A percentile compares a stretch with the other conserved stretches of the same genome.
Conservation (phyloP, 2,329 filamentous ascomycete species). For the Epichloe brachyelytri region DNA sequence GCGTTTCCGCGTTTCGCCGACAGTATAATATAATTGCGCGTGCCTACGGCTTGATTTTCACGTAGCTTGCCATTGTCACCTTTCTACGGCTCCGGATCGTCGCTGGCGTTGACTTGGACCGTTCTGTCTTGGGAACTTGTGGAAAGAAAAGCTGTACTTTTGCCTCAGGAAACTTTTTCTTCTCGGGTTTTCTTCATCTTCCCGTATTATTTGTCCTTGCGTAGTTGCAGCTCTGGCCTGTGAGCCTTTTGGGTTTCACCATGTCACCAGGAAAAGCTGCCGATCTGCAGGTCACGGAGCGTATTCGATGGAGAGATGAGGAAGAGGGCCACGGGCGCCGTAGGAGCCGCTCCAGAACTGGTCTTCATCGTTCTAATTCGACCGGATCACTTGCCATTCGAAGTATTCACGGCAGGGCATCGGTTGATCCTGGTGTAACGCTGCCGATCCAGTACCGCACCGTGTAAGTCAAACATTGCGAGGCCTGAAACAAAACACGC, state of each 20-base stretch:
- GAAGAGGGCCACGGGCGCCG: slow-evolving; percentile 16
- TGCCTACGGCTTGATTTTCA: neutral
- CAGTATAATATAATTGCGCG: slow-evolving; percentile 1
- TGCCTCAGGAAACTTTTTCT: neutral
- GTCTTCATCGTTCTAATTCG: slow-evolving; percentile 15
- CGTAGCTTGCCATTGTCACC: neutral
- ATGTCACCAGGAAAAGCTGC: slow-evolving; percentile 8
- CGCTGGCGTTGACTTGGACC: neutral
- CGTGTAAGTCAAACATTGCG: slow-evolving; percentile 24
- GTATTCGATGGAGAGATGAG: slow-evolving; percentile 25
- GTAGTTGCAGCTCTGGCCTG: neutral
- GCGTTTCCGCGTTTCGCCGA: neutral
- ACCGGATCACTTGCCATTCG: slow-evolving; percentile 28
- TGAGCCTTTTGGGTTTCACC: neutral
- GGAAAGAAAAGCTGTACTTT: neutral
- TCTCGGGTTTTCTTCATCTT: neutral
- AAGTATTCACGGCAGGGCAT: slow-evolving; percentile 20
- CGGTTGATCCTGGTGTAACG: slow-evolving; percentile 14
- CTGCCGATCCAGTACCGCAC: slow-evolving; percentile 44
- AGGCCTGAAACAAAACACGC: neutral
- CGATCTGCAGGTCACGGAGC: slow-evolving; percentile 11
- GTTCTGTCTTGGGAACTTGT: neutral
- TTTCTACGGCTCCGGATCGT: neutral
- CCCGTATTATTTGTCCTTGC: neutral
- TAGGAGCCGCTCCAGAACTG: slow-evolving; percentile 8